Evolutionary conservation across 352 stramenopile species (phyloP), one percentile per base, ranked within the genome.

Genomic region (Plasmopara halstedii): DNA sequence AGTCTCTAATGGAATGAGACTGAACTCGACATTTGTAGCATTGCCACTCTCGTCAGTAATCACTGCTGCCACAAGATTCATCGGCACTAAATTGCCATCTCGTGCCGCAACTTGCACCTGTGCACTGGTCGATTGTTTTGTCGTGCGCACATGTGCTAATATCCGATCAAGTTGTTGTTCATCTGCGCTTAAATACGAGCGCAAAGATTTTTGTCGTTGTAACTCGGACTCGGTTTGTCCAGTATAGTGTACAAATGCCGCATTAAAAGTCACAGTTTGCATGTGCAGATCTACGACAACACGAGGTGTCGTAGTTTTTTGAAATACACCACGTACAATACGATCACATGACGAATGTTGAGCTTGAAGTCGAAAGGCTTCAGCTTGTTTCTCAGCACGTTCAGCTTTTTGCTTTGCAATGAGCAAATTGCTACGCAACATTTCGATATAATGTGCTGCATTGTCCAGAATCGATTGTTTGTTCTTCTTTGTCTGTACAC

Each of bases 381-480:
- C 63, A 6, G 70, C 64, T 35, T 83, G 62, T 21, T 72, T 67
- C 49, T 82, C 64, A 8, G 70, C 70, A 14, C 67, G 61, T 42
- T 82, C 70, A 1, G 67, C 70, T 50, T 82, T 82, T 20, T 82
- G 70, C 58, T 79, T 64, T 6, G 70, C 70, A 40, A 79, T 79
- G 23, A 77, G 43, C 37, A 82, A 33, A 51, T 82, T 74, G 50
- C 46, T 78, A 22, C 71, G 70, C 21, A 86, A 50, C 70, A 84
- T 83, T 10, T 68, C 64, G 20, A 87, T 83, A 56, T 87, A 87
- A 57, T 85, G 70, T 19, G 59, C 46, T 0, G 75, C 63, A 49
- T 87, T 87, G 67, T 84, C 72, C 19, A 87, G 42, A 20, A 87
- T 63, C 23, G 72, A 85, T 60, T 87, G 73, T 48, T 87, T 87